Evolutionary conservation across 805 yeast genomes (phyloP), one percentile per base, ranked within the genome.

Genomic region (Ogataea nakhonphanomensis): DNA sequence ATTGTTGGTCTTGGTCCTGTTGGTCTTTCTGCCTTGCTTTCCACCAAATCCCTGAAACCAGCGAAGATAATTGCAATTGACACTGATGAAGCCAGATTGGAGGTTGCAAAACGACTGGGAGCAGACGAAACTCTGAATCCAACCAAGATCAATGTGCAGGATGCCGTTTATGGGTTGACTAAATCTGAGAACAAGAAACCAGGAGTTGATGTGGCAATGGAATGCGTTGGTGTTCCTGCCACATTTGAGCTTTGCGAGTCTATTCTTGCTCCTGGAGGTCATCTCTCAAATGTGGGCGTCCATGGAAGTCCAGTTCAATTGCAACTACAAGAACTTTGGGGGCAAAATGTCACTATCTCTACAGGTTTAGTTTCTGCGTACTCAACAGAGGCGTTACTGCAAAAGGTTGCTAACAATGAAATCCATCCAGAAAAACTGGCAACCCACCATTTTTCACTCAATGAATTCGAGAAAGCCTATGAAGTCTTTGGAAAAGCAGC

Each of bases 1-100:
- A 78, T 79, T 43, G 79, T 78, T 37, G 86, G 86, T 34, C 71
- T 79, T 27, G 86, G 86, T 1, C 83, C 85, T 5, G 80, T 79
- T 37, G 86, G 86, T 25, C 62, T 79, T 36, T 73, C 81, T 37
- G 78, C 81, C n/a, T 71, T 81, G 35, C 61, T 77, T 25, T 74
- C 75, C 8, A 74, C 81, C 11, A 69, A 71, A 47, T 60, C 73
- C 8, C 69, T 67, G 46, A 74, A 81, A 5, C 84, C 85, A n/a
- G 55, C 71, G 5, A 58, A 68, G 30, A 73, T 78, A 23, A 72
- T 79, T 45, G 70, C 79, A 36, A 74, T 79, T 44, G 86, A 79
- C 57, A 65, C 73, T 50, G 76, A 78, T 51, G 83, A 79, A 47
- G 62, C 66, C 54, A 75, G 82, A 62, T 66, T 79, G 49, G 70